Evolutionary conservation across 1,139 yeast genomes (phyloP).

Genomic region (Yamadazyma membranifaciens): DNA sequence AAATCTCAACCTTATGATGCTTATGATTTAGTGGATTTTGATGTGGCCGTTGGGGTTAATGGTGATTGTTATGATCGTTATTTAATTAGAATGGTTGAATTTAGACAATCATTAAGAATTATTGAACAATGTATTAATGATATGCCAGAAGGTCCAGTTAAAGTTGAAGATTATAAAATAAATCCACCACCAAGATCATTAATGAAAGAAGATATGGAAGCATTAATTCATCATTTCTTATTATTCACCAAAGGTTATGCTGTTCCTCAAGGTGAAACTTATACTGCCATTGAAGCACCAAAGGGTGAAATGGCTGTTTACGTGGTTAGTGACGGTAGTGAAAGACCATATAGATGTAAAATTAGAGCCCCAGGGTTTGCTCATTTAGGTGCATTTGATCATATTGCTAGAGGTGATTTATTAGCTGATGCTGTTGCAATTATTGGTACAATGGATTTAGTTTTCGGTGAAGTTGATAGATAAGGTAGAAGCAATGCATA

Average conservation of each 20-base stretch:
- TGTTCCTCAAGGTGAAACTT: conserved; percentile 90
- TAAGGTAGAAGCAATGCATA: no score
- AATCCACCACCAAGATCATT: conserved; percentile 76
- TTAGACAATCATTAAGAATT: conserved; percentile 86
- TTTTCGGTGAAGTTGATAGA: conserved; percentile 93
- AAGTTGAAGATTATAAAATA: conserved; percentile 86
- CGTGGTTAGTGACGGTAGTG: conserved; percentile 85
- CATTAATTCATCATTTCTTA: conserved; percentile 85
- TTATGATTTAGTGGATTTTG: conserved; percentile 82
- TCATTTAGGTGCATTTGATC: conserved; percentile 85
- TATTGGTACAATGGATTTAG: conserved; percentile 94
- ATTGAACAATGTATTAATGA: conserved; percentile 88
- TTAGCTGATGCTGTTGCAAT: conserved; percentile 93
- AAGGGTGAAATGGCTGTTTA: conserved; percentile 95
- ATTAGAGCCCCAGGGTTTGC: conserved; percentile 94
- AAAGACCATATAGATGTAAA: conserved; percentile 90
- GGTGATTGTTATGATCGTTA: conserved; percentile 94
- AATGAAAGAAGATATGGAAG: conserved; percentile 95
- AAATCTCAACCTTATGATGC: conserved; percentile 91
- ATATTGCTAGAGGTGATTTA: conserved; percentile 80
- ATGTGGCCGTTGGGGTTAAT: conserved; percentile 79
- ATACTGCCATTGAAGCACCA: conserved; percentile 91
- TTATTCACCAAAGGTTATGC: conserved; percentile 85
- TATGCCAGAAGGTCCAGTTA: conserved; percentile 91
- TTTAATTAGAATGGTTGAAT: conserved; percentile 85